These are phyloP conservation scores for Phaeosphaeria sp. DNA, from an alignment of 2,329 filamentous ascomycete genomes.

Conservation along the genomic window DNA sequence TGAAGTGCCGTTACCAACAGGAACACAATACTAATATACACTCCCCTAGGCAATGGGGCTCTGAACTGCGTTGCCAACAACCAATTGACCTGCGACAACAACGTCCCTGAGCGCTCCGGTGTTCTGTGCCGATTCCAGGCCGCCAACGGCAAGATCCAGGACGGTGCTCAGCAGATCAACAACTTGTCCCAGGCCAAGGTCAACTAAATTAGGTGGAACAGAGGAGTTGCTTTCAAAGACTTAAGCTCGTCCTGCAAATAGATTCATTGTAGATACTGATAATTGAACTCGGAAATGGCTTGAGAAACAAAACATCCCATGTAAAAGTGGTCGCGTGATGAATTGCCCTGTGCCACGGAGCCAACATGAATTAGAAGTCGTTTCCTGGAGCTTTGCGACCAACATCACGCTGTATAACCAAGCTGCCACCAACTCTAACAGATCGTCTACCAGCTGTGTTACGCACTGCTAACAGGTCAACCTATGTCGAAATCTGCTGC, in stretches of 20 bases:
- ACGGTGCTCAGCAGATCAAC: slow-evolving; percentile 15
- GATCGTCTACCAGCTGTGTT: no score
- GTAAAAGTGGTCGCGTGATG: neutral
- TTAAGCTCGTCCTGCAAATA: neutral
- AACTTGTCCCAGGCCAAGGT: slow-evolving; percentile 18
- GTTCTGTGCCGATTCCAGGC: slow-evolving; percentile 21
- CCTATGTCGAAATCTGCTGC: neutral
- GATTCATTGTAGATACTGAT: neutral
- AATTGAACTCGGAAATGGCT: neutral
- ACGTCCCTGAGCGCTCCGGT: slow-evolving; percentile 18
- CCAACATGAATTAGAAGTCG: neutral
- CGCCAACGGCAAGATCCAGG: slow-evolving; percentile 16
- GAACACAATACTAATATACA: neutral
- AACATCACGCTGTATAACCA: no score
- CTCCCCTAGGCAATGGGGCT: slow-evolving; percentile 15
- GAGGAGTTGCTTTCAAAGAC: neutral
- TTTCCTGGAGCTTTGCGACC: neutral
- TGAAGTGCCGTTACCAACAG: neutral
- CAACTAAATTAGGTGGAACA: slow-evolving; percentile 8
- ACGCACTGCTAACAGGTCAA: no score
- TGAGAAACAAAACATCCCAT: neutral
- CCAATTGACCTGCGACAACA: slow-evolving; percentile 22
- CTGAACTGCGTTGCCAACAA: slow-evolving; percentile 26
- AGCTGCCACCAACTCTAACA: no score
- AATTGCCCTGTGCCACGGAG: neutral